These are phyloP conservation scores for Paecilomyces niveus DNA, from an alignment of 2,329 filamentous ascomycete genomes.

Conservation along the genomic window DNA sequence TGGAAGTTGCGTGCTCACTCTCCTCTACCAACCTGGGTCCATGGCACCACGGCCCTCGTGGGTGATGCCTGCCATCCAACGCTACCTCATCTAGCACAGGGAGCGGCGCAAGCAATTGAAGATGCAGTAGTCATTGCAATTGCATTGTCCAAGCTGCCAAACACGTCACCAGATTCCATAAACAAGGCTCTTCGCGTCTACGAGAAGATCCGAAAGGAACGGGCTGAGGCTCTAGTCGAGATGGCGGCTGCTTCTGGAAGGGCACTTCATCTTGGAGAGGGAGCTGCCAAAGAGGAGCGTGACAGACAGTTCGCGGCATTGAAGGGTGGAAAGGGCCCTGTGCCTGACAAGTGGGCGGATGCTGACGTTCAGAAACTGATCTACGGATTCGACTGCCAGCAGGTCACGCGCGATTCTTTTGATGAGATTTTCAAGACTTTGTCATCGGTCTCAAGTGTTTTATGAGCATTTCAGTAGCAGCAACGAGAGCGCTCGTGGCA, in stretches of 20 bases:
- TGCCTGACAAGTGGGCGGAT: constrained; percentile 61
- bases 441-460: neutral
- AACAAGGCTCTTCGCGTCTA: constrained; percentile 50
- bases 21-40: constrained; percentile 56
- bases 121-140: constrained; percentile 53
- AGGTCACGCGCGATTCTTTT: constrained; percentile 48
- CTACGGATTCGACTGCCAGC: constrained; percentile 57
- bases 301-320: constrained; percentile 51
- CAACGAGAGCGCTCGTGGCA: too few relatives aligned
- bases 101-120: constrained; percentile 59
- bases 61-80: constrained; percentile 59
- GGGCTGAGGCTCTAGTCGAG: constrained; percentile 51
- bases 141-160: constrained; percentile 43
- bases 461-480: neutral
- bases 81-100: constrained; percentile 57
- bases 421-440: constrained; percentile 35
- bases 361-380: constrained; percentile 62
- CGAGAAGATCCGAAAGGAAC: constrained; percentile 48
- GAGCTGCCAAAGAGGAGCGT: constrained; percentile 52
- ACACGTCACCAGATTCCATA: constrained; percentile 40
- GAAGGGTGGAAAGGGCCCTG: constrained; percentile 41
- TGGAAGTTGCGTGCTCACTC: constrained; percentile 59
- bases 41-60: constrained; percentile 46
- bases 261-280: constrained; percentile 50
- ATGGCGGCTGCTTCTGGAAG: constrained; percentile 49